Base-by-base conservation (phyloP, 2,329 filamentous ascomycete species). In the Ophiostoma quercus region DNA sequence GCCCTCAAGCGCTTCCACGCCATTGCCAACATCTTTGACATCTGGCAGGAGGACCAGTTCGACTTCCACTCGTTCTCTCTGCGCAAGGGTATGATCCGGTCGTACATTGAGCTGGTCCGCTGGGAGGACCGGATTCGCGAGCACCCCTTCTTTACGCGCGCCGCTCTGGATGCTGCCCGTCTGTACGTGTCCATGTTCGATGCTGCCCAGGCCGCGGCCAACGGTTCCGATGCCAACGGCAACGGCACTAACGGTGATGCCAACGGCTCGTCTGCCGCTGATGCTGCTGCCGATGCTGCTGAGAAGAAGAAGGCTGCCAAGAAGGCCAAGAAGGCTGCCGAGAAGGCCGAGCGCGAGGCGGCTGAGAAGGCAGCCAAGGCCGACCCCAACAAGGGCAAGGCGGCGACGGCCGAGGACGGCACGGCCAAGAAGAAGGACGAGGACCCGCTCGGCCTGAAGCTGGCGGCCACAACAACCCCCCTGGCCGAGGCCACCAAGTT, bases 21-120 rank as follows among this genome's bases (percentile, higher is more conserved):
- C 29, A 87, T 99, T 70, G 90, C 90, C 78, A 92, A 92, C 79
- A 96, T 99, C 74, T 99, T 99, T 76, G 94, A 98, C 74, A 88
- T 92, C 25, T 99, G 95, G 95, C 91, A 96, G 77, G 96, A 99
- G 78, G 95, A 99, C 75, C 95, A 99, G 77, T 97, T 98, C 76
- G 95, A 99, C 78, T 99, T 99, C 83, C 96, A 99, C 83, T 92
- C 88, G 78, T 99, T 99, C 80, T 97, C 93, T 25, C 83, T 99
- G n/a, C 86, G 95, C 25, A 99, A 98, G 80, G 96, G 96, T 16
- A 94, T 97, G 83, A 92, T 98, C 72, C 86, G 94, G 70, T 92
- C 95, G 1, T 99, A 99, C 77, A 84, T 99, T 57, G 94, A 97
- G 75, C 97, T 99, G 92, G 85, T 99, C 66, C 88, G 91, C 75